Percentiles rank a stretch among this genome's conserved stretches.
Conservation (phyloP, 1,284 basidiomycete species). For the Rhodotorula sp. region DNA sequence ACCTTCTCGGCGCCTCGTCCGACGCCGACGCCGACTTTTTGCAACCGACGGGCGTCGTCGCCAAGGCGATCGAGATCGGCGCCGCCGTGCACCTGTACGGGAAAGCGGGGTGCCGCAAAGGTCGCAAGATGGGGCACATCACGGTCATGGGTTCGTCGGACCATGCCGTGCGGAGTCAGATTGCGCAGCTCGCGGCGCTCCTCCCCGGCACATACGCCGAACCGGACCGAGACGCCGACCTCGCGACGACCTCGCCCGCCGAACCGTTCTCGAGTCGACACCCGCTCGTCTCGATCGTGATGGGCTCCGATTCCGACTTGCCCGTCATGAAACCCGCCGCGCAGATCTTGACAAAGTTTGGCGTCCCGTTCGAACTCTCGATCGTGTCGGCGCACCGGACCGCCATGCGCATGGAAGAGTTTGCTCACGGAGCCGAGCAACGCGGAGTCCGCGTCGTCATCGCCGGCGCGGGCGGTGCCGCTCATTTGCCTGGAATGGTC, state of each 20-base stretch:
- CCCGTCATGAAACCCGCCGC: conserved; percentile 89
- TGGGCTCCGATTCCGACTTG: conserved; percentile 98
- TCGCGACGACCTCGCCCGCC: conserved; percentile 50
- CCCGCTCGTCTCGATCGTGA: conserved; percentile 90
- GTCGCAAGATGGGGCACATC: conserved; percentile 97
- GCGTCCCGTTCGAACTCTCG: conserved; percentile 86
- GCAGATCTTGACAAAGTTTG: conserved; percentile 73
- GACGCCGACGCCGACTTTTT: conserved; percentile 32
- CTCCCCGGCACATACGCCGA: conserved; percentile 49
- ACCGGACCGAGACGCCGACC: conserved; percentile 49
- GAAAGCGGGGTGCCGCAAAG: conserved; percentile 82
- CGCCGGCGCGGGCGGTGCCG: conserved; percentile 94
- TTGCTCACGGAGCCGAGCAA: conserved; percentile 71
- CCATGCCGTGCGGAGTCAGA: conserved; percentile 65
- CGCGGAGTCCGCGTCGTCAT: conserved; percentile 79
- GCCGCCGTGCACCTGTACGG: conserved; percentile 88
- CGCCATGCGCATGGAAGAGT: conserved; percentile 78
- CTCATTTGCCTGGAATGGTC: conserved; percentile 97
- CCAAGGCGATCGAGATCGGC: conserved; percentile 64
- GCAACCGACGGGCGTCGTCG: conserved; percentile 30
- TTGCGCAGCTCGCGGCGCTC: conserved; percentile 64
- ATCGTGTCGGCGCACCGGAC: conserved; percentile 97
- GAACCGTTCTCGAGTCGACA: conserved; percentile 59
- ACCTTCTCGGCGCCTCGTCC: conserved; percentile 74
- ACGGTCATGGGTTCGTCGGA: conserved; percentile 84